phyloP scores from a whole-genome alignment of 441 rosid species.

The Croton laevigatus region DNA sequence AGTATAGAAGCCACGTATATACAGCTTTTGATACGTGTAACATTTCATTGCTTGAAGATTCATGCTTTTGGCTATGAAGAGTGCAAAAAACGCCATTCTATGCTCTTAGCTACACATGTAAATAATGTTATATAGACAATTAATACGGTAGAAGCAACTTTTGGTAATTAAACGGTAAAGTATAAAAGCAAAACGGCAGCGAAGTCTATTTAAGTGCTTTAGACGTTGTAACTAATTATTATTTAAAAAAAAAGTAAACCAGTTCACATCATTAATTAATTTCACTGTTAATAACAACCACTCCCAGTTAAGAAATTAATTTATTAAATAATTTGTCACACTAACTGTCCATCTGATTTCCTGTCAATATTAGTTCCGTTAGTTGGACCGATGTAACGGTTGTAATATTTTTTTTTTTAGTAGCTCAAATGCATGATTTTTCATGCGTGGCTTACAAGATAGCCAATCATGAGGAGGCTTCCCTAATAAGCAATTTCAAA shows the following conservation, averaged over 20 bases:
- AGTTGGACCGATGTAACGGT: constrained; percentile 23
- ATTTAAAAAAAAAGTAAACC: not conserved
- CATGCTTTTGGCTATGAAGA: constrained; percentile 1
- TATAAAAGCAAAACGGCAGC: not conserved
- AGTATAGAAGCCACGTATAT: not conserved
- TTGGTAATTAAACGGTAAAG: not conserved
- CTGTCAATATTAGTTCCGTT: constrained; percentile 22
- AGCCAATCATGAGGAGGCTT: constrained; percentile 13
- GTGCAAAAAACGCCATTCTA: not conserved
- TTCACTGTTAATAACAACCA: not conserved
- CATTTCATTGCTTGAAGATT: constrained; percentile 19
- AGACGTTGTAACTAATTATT: constrained; percentile 26
- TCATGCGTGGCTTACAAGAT: constrained; percentile 40
- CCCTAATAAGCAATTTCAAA: constrained; percentile 1
- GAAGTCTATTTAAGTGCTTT: not conserved
- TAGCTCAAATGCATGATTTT: constrained; percentile 11
- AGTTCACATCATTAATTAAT: too few species aligned
- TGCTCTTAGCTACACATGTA: not conserved
- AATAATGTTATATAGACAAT: not conserved
- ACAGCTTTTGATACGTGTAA: constrained; percentile 7
- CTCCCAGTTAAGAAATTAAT: not conserved
- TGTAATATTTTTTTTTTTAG: not conserved
- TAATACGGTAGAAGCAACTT: not conserved
- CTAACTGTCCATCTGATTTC: not conserved
- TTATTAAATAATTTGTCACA: not conserved